Evolutionary conservation across 768 basidiomycete species (phyloP), one percentile per base, ranked within the genome.

Genomic region (Calocera viscosa): DNA sequence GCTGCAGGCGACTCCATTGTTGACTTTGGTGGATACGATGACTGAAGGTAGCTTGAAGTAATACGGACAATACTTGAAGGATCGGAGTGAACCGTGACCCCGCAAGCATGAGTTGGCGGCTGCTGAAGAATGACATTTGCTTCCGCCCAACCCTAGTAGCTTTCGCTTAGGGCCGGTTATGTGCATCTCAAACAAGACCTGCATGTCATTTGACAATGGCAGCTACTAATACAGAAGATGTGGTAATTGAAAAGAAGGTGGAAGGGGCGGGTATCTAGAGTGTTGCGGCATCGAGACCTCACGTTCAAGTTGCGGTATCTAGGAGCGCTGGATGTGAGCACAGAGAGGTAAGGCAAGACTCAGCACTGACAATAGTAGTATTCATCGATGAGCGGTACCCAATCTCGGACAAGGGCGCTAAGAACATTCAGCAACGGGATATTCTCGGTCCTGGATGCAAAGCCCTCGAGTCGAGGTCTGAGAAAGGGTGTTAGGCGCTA

Each of bases 371-470:
- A 93, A 80, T 93, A 93, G 78, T 93, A 87, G 77, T 93, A 93
- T 73, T 90, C 89, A 74, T 93, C 85, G 68, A 93, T 89, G 74
- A 93, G 77, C 22, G 90, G 91, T 69, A 93, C 84, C 91, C 91
- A 93, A 72, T 91, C 90, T 69, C 84, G 86, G 67, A 90, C 74
- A 67, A 93, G 77, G 28, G 85, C 83, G 70, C 89, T 80, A 41
- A 90, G 75, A 63, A 91, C 73, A n/a, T 86, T 83, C 30, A 93
- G 72, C 30, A 91, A 64, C 17, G 90, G 90, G 49, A 80, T 80
- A 66, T 78, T 78, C 1, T 83, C 78, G 22, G 84, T 81, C 47
- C 74, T 78, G 69, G 83, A 77, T 34, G 83, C 85, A 69, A 91
- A 77, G 1, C 80, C 80, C 73, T 87, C 85, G 65, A 93, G 71